Evolutionary conservation across 1,139 yeast genomes (phyloP).

Genomic region (Pneumocystis wakefieldiae): DNA sequence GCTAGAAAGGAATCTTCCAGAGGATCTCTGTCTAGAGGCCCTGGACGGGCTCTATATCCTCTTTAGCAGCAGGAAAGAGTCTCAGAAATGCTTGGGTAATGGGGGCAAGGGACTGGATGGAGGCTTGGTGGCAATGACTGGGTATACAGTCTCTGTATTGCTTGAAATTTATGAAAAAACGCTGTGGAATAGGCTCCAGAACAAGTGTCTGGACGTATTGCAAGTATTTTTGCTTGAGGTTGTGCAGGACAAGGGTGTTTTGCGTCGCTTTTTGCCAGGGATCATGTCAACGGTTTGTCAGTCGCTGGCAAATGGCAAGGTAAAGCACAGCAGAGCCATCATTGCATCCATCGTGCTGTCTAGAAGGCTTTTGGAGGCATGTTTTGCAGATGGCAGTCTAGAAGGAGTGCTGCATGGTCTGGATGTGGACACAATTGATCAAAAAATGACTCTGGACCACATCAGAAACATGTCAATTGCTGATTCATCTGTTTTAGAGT

Average conservation of each 20-base stretch:
- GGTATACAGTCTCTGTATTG: not conserved
- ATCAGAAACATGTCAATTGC: not conserved
- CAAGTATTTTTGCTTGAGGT: not conserved
- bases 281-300: not conserved
- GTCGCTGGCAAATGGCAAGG: not conserved
- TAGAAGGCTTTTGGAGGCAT: not conserved
- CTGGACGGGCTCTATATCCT: not conserved
- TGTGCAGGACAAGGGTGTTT: not conserved
- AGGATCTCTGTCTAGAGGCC: not conserved
- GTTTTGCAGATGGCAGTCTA: not conserved
- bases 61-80: not conserved
- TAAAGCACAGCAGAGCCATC: not conserved
- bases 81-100: not conserved
- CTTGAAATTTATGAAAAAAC: not conserved
- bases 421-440: not conserved
- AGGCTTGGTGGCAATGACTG: not conserved
- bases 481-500: not conserved
- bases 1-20: not conserved
- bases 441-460: not conserved
- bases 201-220: not conserved
- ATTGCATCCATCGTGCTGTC: not conserved
- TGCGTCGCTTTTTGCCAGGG: not conserved
- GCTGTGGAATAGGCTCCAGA: not conserved
- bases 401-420: too few relatives aligned
- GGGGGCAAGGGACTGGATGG: not conserved